phyloP scores from a whole-genome alignment of 345 rosid genomes.

The Xanthoceras sorbifolium region DNA sequence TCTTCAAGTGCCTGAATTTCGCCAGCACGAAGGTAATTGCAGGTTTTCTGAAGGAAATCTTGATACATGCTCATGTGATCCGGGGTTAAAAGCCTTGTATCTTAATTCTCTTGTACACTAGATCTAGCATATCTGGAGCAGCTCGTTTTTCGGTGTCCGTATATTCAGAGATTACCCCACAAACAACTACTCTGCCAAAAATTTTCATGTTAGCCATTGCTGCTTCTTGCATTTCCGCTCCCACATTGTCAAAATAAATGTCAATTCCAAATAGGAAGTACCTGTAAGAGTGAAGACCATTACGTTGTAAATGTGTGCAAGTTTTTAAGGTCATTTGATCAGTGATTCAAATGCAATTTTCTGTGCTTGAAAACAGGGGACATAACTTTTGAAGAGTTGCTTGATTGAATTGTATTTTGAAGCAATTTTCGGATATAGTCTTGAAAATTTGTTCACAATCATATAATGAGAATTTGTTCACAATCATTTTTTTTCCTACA shows the following conservation, averaged over 20 bases:
- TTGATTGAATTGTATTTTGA: no score
- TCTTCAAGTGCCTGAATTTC: conserved; percentile 35
- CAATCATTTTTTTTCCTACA: no score
- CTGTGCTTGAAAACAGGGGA: neutral
- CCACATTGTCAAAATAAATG: conserved; percentile 66
- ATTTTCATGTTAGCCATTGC: conserved; percentile 50
- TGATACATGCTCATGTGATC: conserved; percentile 32
- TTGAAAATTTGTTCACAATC: no score
- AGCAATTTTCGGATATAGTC: no score
- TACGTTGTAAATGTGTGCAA: neutral
- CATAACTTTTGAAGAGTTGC: no score
- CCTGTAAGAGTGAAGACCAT: conserved; percentile 22
- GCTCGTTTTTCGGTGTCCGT: conserved; percentile 31
- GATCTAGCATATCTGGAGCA: conserved; percentile 43
- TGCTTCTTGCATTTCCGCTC: conserved; percentile 56
- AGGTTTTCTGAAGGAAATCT: conserved; percentile 47
- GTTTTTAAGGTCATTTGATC: no score
- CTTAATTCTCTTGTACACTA: conserved; percentile 52
- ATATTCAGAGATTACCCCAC: conserved; percentile 59
- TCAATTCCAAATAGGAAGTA: conserved; percentile 61
- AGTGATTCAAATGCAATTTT: neutral
- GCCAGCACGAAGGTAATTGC: conserved; percentile 35
- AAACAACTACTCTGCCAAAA: conserved; percentile 49
- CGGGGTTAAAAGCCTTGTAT: conserved; percentile 47
- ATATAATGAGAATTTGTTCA: no score